Base-by-base conservation (phyloP, 2,329 filamentous ascomycete genomes). In the Diaporthe sp. region DNA sequence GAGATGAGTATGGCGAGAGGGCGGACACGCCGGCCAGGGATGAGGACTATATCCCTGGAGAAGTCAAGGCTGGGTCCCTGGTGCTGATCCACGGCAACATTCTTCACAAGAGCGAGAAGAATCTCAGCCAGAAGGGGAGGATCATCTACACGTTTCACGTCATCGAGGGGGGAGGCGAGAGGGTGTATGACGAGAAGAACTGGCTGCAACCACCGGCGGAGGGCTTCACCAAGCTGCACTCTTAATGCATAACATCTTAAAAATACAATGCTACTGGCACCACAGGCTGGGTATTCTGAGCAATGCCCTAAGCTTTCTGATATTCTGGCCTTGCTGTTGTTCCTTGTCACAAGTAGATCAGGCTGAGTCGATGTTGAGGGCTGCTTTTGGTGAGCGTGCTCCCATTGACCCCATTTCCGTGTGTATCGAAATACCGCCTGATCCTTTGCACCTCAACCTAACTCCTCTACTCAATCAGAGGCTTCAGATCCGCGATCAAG, bases 141-240 rank as follows among this genome's bases (percentile, higher is more conserved):
- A 97, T 97, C 81, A 98, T 98, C 71, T 99, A 98, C 84, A 98
- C 97, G 0, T 99, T 98, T 82, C 97, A 99, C 86, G 91, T 97
- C 73, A 98, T 98, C 80, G 97, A 98, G 85, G 94, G 93, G 3
- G 81, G 73, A 0, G 90, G 93, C 27, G 88, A 84, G 0, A 86
- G 92, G 56, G 86, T 85, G 71, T 99, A 98, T 83, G 97, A 98
- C 83, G 89, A 89, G 84, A 88, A 89, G 84, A 99, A 99, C 84
- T 98, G 97, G 97, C 84, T 99, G 82, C 96, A 98, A 85, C 95
- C 96, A 73, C 93, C 95, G 0, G 86, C 88, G 53, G 90, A 90
- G 55, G 96, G 94, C 0, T 98, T 99, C 81, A 96, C 93, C 9
- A 93, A 85, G 81, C 80, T 96, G 76, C 91, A 86, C 63, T 77